Conservation (phyloP, 192 early-diverging fungal species). For the Backusella macrospora region DNA sequence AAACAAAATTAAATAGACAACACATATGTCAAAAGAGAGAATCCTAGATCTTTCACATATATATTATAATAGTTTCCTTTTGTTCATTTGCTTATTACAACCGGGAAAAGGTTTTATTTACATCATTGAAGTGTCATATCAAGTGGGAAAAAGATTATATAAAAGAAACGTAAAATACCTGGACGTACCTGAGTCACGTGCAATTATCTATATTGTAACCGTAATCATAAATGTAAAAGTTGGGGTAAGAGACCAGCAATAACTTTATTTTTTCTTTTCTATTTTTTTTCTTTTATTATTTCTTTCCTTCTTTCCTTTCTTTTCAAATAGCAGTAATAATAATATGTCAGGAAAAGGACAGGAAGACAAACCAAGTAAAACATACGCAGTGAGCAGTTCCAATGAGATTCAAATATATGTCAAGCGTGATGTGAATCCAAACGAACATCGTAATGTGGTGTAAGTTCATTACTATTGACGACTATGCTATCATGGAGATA, state of each 20-base stretch:
- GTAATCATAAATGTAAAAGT: slow-evolving; percentile 4
- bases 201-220: background rate
- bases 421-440: slow-evolving; percentile 14
- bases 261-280: background rate
- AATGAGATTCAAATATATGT: slow-evolving; percentile 16
- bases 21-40: no score
- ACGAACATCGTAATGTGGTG: slow-evolving; percentile 41
- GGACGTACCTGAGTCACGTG: background rate
- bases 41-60: no score
- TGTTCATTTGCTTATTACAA: background rate
- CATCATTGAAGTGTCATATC: background rate
- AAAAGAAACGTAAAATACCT: background rate
- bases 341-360: background rate
- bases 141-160: background rate
- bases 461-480: slow-evolving; percentile 9
- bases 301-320: background rate
- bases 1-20: background rate
- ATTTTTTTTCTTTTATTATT: background rate
- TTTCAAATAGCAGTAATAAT: background rate
- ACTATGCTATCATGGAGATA: no score
- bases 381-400: background rate
- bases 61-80: no score
- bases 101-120: slow-evolving; percentile 5
- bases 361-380: background rate
- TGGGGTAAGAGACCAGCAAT: background rate